phyloP scores from a whole-genome alignment of 225 moss, liverwort and hornwort genomes.

The Antitrichia curtipendula region DNA sequence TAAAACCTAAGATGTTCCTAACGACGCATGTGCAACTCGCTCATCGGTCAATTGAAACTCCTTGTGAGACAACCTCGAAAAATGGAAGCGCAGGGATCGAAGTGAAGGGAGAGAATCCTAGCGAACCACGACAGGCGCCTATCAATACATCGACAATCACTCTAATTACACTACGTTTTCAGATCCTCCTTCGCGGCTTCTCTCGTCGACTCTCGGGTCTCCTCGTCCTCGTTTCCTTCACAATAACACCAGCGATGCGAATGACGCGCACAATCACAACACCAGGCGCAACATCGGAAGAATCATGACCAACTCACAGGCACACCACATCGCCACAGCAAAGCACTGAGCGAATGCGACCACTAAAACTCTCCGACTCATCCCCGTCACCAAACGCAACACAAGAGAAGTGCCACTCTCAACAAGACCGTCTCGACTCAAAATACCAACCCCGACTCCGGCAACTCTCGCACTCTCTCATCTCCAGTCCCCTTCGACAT shows the following conservation, averaged over 20 bases:
- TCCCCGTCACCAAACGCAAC: background rate
- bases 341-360: background rate
- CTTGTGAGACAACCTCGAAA: background rate
- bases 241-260: background rate
- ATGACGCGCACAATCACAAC: background rate
- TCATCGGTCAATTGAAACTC: background rate
- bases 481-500: background rate
- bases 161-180: background rate
- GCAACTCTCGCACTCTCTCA: background rate
- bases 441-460: background rate
- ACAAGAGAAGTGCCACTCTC: background rate
- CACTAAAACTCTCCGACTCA: background rate
- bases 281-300: background rate
- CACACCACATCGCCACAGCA: background rate
- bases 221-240: conserved; percentile 4
- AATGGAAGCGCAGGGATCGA: background rate
- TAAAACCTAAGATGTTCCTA: conserved; percentile 10
- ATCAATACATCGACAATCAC: conserved; percentile 7
- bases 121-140: background rate
- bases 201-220: background rate
- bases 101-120: background rate
- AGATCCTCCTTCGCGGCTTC: background rate
- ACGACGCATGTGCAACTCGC: background rate
- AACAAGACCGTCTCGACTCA: background rate
- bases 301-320: background rate